Evolutionary conservation across 768 basidiomycete genomes (phyloP).

Genomic region (Gautieria morchelliformis): DNA sequence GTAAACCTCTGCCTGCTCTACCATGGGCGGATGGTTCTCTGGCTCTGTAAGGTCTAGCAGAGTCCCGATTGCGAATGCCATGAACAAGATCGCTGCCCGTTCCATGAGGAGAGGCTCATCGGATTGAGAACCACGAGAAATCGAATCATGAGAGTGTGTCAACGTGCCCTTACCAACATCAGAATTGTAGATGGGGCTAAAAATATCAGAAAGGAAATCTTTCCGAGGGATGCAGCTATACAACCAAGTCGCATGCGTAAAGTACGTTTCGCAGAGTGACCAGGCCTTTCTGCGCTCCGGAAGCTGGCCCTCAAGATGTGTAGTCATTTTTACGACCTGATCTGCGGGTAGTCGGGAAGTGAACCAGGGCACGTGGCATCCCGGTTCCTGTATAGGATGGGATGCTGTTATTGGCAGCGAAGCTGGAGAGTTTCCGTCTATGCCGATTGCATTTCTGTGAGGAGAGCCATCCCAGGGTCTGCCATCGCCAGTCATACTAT

Average conservation of each 20-base stretch:
- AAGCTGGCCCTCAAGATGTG: slow-evolving; percentile 25
- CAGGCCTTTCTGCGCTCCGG: slow-evolving; percentile 32
- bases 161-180: background rate
- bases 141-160: background rate
- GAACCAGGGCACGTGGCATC: slow-evolving; percentile 26
- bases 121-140: too few species aligned
- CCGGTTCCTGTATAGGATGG: background rate
- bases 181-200: slow-evolving; percentile 30
- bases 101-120: background rate
- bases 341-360: background rate
- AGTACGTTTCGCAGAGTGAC: slow-evolving; percentile 56
- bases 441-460: too few species aligned
- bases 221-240: slow-evolving; percentile 58
- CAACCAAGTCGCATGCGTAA: slow-evolving; percentile 76
- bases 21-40: slow-evolving; percentile 27
- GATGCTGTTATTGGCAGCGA: background rate
- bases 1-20: slow-evolving; percentile 4
- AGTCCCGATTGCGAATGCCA: slow-evolving; percentile 38
- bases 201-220: slow-evolving; percentile 42
- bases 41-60: slow-evolving; percentile 36
- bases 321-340: background rate
- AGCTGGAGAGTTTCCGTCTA: too few species aligned
- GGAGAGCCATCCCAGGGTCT: too few species aligned
- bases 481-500: background rate
- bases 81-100: slow-evolving; percentile 29